A percentile compares a stretch with the other conserved stretches of the same genome.
phyloP scores from a whole-genome alignment of 1,139 yeast species.

The Geotrichum bryndzae region DNA sequence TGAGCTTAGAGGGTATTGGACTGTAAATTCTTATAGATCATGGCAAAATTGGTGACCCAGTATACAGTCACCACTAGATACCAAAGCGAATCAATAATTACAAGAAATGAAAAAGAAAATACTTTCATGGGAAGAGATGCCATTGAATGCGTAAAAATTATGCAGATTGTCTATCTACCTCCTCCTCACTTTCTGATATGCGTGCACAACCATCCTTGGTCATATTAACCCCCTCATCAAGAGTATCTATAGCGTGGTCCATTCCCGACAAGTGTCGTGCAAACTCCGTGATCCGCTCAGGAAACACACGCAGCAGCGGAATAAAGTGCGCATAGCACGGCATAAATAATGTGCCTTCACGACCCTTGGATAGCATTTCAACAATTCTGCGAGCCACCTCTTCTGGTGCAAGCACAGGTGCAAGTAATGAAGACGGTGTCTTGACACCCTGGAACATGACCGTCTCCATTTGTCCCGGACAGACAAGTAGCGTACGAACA shows the following conservation, averaged over 20 bases:
- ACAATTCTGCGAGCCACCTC: constrained; percentile 57
- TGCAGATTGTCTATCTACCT: too few species aligned
- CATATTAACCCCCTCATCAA: neutral
- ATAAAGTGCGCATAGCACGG: constrained; percentile 73
- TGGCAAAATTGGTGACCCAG: too few species aligned
- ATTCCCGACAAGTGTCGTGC: constrained; percentile 55
- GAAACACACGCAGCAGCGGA: constrained; percentile 64
- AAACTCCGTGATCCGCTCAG: constrained; percentile 61
- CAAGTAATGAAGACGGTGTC: constrained; percentile 67
- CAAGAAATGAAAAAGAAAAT: too few species aligned
- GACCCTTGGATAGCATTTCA: constrained; percentile 53
- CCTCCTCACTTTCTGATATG: neutral
- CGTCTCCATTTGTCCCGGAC: constrained; percentile 84
- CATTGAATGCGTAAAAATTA: too few species aligned
- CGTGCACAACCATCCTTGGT: neutral
- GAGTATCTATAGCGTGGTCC: constrained; percentile 37
- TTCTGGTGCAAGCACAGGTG: constrained; percentile 72
- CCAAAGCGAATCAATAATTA: too few species aligned
- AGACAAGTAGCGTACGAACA: constrained; percentile 64
- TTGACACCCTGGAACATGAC: constrained; percentile 61
- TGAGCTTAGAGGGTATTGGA: too few species aligned
- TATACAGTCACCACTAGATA: too few species aligned
- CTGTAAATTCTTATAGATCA: too few species aligned
- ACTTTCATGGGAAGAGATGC: too few species aligned
- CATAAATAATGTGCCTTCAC: constrained; percentile 59